Conservation (phyloP, 306 rosid species). For the Astragalus glycyphyllos region DNA sequence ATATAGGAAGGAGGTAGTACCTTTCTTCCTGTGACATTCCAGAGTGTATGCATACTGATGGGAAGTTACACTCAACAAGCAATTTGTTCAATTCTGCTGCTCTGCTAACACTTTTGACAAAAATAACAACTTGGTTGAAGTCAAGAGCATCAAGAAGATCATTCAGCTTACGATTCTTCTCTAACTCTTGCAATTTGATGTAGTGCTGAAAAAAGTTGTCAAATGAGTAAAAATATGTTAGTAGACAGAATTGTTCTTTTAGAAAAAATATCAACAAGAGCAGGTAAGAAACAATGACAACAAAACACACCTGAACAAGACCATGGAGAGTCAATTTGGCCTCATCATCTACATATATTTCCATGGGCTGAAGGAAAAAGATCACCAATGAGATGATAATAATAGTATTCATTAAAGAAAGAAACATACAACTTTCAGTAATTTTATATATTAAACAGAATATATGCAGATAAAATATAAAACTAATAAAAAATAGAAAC, state of each 20-base stretch:
- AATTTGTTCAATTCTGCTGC: constrained; percentile 79
- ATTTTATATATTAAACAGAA: neutral
- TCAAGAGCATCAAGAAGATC: constrained; percentile 86
- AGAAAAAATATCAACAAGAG: constrained; percentile 7
- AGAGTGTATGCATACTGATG: constrained; percentile 80
- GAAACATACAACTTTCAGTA: neutral
- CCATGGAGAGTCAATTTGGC: constrained; percentile 87
- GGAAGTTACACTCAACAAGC: constrained; percentile 78
- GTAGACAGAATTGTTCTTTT: neutral
- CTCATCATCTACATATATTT: constrained; percentile 80
- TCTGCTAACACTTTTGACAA: constrained; percentile 75
- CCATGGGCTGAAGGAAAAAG: constrained; percentile 70
- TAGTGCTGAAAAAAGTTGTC: constrained; percentile 57
- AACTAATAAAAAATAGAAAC: neutral
- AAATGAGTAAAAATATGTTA: constrained; percentile 24
- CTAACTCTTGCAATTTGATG: constrained; percentile 67
- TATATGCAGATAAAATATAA: neutral
- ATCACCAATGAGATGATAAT: constrained; percentile 24
- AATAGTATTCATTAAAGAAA: constrained; percentile 6
- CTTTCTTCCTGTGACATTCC: constrained; percentile 89
- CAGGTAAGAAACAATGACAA: neutral
- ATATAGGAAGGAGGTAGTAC: constrained; percentile 27
- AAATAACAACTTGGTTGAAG: constrained; percentile 80
- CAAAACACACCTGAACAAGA: constrained; percentile 64
- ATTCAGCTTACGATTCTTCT: constrained; percentile 78